Evolutionary conservation across 1,284 basidiomycete genomes (phyloP).

Genomic region (Inonotus hispidus): DNA sequence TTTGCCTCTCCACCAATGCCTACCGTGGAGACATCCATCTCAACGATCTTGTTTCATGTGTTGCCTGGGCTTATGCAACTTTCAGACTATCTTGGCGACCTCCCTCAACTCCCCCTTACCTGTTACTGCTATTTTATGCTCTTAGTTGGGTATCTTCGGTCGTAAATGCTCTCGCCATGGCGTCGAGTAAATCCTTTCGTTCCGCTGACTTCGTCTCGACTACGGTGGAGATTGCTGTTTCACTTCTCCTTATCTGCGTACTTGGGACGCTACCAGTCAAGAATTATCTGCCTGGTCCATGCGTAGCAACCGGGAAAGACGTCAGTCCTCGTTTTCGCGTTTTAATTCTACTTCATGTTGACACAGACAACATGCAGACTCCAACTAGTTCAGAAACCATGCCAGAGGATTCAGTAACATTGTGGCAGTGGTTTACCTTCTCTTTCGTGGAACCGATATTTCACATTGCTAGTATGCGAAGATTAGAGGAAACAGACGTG

Average conservation of each 20-base stretch:
- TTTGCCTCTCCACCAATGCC: background rate
- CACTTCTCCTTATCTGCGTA: constrained; percentile 40
- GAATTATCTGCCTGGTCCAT: constrained; percentile 35
- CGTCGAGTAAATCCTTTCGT: constrained; percentile 22
- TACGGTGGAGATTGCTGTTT: constrained; percentile 30
- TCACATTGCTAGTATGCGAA: constrained; percentile 45
- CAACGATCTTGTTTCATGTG: constrained; percentile 22
- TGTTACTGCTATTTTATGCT: constrained; percentile 41
- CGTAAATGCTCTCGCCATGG: constrained; percentile 30
- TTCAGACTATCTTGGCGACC: constrained; percentile 36
- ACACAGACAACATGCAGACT: constrained; percentile 30
- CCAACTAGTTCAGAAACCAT: constrained; percentile 46
- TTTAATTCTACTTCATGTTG: background rate
- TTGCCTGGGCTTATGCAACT: constrained; percentile 44
- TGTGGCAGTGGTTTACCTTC: constrained; percentile 77
- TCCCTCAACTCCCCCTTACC: constrained; percentile 47
- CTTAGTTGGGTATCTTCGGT: constrained; percentile 32
- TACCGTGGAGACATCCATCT: background rate
- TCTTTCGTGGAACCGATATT: constrained; percentile 72
- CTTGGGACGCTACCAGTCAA: constrained; percentile 51
- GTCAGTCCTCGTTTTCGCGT: constrained; percentile 28
- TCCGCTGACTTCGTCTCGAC: constrained; percentile 22
- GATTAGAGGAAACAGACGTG: constrained; percentile 64
- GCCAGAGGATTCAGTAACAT: constrained; percentile 70
- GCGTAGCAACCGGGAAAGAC: constrained; percentile 43